Conservation (phyloP, 1,284 basidiomycete genomes). For the Papiliotrema laurentii region DNA sequence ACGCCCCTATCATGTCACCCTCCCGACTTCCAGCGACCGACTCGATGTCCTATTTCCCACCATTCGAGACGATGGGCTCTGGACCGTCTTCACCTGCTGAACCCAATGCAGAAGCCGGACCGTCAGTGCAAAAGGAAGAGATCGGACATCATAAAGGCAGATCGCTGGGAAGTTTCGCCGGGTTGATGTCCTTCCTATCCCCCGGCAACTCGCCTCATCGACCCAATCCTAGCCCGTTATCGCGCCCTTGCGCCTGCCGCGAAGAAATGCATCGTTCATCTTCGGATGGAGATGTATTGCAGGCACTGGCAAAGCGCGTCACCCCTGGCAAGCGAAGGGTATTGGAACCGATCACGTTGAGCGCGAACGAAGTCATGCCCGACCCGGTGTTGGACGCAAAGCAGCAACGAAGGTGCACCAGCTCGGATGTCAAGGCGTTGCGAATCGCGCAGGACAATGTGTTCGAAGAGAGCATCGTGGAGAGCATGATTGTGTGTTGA, state of each 20-base stretch:
- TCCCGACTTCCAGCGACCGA: slow-evolving; percentile 27
- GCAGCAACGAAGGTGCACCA: not conserved
- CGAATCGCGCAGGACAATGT: not conserved
- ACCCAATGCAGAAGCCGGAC: slow-evolving; percentile 2
- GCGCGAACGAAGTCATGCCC: not conserved
- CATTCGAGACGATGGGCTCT: slow-evolving; percentile 31
- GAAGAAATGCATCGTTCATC: not conserved
- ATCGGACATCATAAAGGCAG: slow-evolving; percentile 15
- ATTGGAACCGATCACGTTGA: slow-evolving; percentile 19
- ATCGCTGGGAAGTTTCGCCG: slow-evolving; percentile 19
- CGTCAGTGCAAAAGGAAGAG: not conserved
- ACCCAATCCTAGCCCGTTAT: not conserved
- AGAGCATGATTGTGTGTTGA: too few relatives aligned
- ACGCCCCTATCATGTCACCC: slow-evolving; percentile 10
- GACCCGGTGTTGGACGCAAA: not conserved
- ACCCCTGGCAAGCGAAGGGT: slow-evolving; percentile 18
- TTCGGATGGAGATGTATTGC: slow-evolving; percentile 16
- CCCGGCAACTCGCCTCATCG: slow-evolving; percentile 6
- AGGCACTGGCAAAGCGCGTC: slow-evolving; percentile 20
- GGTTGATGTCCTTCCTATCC: slow-evolving; percentile 16
- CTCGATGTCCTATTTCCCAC: slow-evolving; percentile 31
- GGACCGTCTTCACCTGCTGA: not conserved
- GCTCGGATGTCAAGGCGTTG: not conserved
- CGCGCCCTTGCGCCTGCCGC: not conserved
- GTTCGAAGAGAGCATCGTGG: not conserved